Evolutionary conservation across 2,329 filamentous ascomycete genomes (phyloP), one percentile per base, ranked within the genome.

Genomic region (Ophiobolus disseminans): DNA sequence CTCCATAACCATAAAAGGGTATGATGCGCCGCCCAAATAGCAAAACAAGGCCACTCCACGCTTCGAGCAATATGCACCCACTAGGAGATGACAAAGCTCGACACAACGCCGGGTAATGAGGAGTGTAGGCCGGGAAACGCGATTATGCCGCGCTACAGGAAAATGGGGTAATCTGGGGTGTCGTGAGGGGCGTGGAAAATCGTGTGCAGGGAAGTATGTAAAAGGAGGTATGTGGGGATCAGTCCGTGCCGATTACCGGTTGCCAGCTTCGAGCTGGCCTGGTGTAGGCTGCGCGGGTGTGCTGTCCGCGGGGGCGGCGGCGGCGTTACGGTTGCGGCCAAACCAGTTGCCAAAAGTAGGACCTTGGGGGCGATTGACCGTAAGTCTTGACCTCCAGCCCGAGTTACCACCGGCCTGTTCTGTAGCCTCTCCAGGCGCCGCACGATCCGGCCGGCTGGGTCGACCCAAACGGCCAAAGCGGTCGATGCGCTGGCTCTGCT

Each of bases 201-300:
- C 40, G 20, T 42, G 30, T 42, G 22, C 40, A n/a, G 19, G n/a
- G 30, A 25, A 36, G 34, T 23, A 35, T 21, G 19, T 22, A 6
- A 5, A 17, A 37, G n/a, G 14, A 20, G 3, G 19, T 20, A 17
- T 16, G 6, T 17, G 11, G 7, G 14, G 19, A 28, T 21, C 28
- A 7, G 5, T 32, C 13, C 38, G 3, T 45, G 22, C 23, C 37
- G 40, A 40, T 53, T 58, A 70, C 60, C 69, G 63, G 40, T 61
- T 67, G 31, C 67, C 69, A 38, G 70, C 68, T 51, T 73, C 70
- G 34, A 73, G 69, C 53, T 73, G 70, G 31, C 53, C 56, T n/a
- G 69, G 70, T 3, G 70, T 72, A 20, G 66, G 60, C 31, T 65
- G 62, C 8, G 59, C 34, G 3, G 44, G 40, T 14, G 50, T 49